Base-by-base conservation (phyloP, 164 flowering plant genomes). In the Warburgia ugandensis region DNA sequence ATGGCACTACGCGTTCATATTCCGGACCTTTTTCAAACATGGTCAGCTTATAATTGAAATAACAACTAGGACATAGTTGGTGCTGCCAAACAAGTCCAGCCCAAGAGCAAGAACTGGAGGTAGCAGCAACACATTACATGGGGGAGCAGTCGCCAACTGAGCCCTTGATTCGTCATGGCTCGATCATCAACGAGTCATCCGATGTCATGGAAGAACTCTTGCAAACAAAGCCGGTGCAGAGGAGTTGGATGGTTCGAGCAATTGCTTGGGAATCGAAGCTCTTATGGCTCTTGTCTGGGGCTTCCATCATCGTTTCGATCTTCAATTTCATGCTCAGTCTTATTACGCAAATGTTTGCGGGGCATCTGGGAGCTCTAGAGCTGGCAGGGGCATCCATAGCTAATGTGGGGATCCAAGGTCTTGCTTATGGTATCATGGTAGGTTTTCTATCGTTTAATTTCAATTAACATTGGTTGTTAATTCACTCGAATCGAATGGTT, bases 371-470 rank as follows among this genome's bases (percentile, higher is more conserved):
- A 4, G 68, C 83, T 0, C 19, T 73, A 9, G 79, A 82, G 73
- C 80, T 86, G 8, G 89, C 94, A 10, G 94, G 85, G 0, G 94
- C 89, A 0, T 77, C 86, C 12, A 61, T 80, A 50, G 84, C 86
- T 10, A 72, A 67, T 48, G 81, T 85, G 14, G 94, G 94, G 11
- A 75, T 85, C 56, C 95, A 86, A 53, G 95, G 95, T 17, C 83
- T 86, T 63, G 87, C 87, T 50, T 80, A 82, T 61, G 87, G 87
- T 6, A 73, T 83, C 23, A 83, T 86, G 90, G 90, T 86, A 50
- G n/a, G n/a, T n/a, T n/a, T n/a, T 25, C 29, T 35, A 10, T 37
- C 41, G 14, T 8, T 36, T 3, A 2, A 36, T 8, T 37, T 37
- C 41, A 14, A 3, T 37, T 20, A n/a, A n/a, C n/a, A n/a, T n/a